A percentile compares a stretch with the other conserved stretches of the same genome.
These are phyloP conservation scores for Licmophora abbreviata DNA, from an alignment of 108 stramenopile species.

Conservation along the genomic window DNA sequence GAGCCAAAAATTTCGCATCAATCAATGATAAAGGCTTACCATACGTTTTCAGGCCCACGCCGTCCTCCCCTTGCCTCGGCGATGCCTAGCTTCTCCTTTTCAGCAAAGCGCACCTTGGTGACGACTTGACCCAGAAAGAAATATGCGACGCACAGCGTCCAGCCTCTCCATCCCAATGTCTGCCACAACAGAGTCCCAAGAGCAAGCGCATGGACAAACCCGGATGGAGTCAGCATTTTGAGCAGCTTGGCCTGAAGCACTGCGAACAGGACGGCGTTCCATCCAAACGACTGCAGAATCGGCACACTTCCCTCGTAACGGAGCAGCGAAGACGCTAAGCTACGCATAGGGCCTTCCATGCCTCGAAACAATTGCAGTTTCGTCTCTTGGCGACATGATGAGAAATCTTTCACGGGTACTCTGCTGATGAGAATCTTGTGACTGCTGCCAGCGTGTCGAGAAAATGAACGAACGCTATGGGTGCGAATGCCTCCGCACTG, in stretches of 20 bases:
- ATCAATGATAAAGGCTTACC: conserved; percentile 29
- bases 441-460: too few relatives aligned
- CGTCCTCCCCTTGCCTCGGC: conserved; percentile 88
- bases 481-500: too few relatives aligned
- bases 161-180: conserved; percentile 78
- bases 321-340: conserved; percentile 23
- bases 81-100: conserved; percentile 84
- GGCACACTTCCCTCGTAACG: conserved; percentile 45
- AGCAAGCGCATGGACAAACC: conserved; percentile 62
- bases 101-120: conserved; percentile 84
- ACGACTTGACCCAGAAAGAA: conserved; percentile 73
- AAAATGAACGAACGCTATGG: too few relatives aligned
- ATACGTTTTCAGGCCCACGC: conserved; percentile 94
- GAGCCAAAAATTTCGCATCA: neutral
- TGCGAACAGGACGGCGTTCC: conserved; percentile 63
- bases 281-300: conserved; percentile 31
- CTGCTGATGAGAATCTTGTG: too few relatives aligned
- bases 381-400: too few relatives aligned
- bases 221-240: conserved; percentile 71
- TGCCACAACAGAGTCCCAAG: conserved; percentile 80
- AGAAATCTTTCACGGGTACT: too few relatives aligned
- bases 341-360: too few relatives aligned
- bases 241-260: conserved; percentile 39
- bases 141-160: conserved; percentile 84
- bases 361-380: too few relatives aligned